Conservation (phyloP, 306 rosid species). For the Oxytropis ochrocephala region DNA sequence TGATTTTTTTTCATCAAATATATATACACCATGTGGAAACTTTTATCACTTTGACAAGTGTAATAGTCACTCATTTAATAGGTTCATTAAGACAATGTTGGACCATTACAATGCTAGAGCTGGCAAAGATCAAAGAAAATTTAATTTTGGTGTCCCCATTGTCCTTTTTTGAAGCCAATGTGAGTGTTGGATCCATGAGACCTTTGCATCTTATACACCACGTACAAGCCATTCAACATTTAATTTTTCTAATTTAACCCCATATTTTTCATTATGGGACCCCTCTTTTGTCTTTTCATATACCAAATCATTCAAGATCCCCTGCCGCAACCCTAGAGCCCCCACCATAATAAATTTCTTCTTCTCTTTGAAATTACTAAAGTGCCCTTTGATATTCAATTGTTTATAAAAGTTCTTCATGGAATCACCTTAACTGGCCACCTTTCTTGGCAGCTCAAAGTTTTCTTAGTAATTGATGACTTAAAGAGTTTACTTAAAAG, state of each 20-base stretch:
- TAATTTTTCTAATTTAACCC: slow-evolving; percentile 26
- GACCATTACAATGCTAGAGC: slow-evolving; percentile 69
- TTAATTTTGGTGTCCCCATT: slow-evolving; percentile 72
- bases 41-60: slow-evolving; percentile 42
- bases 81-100: slow-evolving; percentile 53
- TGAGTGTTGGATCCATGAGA: slow-evolving; percentile 37
- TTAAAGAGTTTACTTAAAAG: slow-evolving; percentile 6
- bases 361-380: background rate
- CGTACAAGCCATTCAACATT: slow-evolving; percentile 22
- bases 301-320: slow-evolving; percentile 41
- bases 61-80: slow-evolving; percentile 39
- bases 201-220: slow-evolving; percentile 17
- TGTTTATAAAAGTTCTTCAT: background rate
- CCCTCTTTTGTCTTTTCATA: slow-evolving; percentile 44
- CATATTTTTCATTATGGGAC: slow-evolving; percentile 23
- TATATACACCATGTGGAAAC: slow-evolving; percentile 35
- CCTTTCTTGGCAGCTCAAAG: slow-evolving; percentile 31
- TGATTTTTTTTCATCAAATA: background rate
- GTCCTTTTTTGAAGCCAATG: slow-evolving; percentile 32
- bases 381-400: background rate
- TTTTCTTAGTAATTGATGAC: slow-evolving; percentile 5
- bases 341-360: slow-evolving; percentile 52
- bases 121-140: slow-evolving; percentile 58
- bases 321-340: slow-evolving; percentile 35
- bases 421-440: slow-evolving; percentile 23